These are phyloP conservation scores for Citrus inodora DNA, from an alignment of 345 rosid species.

Conservation along the genomic window DNA sequence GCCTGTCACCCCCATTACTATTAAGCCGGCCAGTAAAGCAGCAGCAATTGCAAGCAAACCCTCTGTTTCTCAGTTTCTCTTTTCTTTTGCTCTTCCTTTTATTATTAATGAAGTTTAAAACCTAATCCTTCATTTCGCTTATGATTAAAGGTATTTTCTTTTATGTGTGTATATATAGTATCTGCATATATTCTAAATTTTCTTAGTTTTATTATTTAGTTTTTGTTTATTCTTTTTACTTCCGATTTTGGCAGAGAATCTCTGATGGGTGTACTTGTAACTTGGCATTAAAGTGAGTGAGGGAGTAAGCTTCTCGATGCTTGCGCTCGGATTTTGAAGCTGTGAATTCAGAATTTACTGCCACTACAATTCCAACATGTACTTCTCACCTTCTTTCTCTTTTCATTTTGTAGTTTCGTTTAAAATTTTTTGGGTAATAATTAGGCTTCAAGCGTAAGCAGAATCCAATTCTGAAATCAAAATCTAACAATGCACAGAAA, in stretches of 20 bases:
- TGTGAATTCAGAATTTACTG: not conserved
- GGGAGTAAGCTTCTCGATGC: slow-evolving; percentile 19
- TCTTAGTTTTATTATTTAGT: too few species aligned
- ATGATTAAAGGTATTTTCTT: not conserved
- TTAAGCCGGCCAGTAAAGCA: not conserved
- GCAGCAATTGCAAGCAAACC: not conserved
- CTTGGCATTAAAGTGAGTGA: slow-evolving; percentile 13
- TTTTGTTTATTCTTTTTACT: not conserved
- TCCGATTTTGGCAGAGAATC: slow-evolving; percentile 36
- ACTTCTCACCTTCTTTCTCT: not conserved
- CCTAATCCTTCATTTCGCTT: not conserved
- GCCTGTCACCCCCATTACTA: not conserved
- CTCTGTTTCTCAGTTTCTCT: not conserved
- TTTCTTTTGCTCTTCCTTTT: not conserved
- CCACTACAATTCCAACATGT: not conserved
- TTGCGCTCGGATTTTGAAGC: slow-evolving; percentile 12
- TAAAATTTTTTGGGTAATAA: not conserved
- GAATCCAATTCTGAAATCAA: not conserved
- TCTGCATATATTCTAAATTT: not conserved
- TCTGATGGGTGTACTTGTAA: slow-evolving; percentile 14
- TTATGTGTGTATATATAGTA: not conserved
- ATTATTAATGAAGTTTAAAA: not conserved
- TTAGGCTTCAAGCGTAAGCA: not conserved
- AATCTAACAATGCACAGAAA: slow-evolving; percentile 8
- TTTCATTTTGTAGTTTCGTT: not conserved